phyloP scores from a whole-genome alignment of 2,329 filamentous ascomycete species.

The Hymenoscyphus salicellus region DNA sequence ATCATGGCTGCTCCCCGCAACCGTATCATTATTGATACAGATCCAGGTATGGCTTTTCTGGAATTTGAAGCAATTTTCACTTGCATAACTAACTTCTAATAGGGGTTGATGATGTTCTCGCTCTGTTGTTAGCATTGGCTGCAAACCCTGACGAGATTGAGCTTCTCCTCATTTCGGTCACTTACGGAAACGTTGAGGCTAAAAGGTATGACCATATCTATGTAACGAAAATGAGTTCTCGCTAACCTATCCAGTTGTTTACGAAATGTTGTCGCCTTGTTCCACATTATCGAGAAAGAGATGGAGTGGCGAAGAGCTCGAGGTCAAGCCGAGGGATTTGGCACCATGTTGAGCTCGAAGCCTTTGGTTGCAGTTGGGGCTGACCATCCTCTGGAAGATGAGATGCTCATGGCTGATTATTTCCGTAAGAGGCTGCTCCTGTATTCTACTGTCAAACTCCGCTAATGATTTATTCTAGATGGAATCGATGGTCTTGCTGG shows the following conservation, averaged over 20 bases:
- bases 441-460: not conserved
- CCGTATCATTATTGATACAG: constrained; percentile 92
- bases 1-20: constrained; percentile 61
- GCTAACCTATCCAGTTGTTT: constrained; percentile 59
- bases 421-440: constrained; percentile 64
- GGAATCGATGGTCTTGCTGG: constrained; percentile 74
- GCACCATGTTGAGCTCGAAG: constrained; percentile 66
- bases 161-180: constrained; percentile 79
- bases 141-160: constrained; percentile 81
- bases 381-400: constrained; percentile 79
- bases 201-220: constrained; percentile 55
- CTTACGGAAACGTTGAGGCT: constrained; percentile 90
- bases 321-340: constrained; percentile 68
- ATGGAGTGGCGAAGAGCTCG: constrained; percentile 73
- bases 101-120: constrained; percentile 89
- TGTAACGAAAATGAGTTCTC: not conserved
- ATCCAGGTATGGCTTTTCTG: constrained; percentile 60
- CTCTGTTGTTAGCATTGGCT: constrained; percentile 81
- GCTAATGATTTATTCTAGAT: constrained; percentile 47
- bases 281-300: constrained; percentile 89
- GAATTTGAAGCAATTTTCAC: not conserved
- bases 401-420: constrained; percentile 75
- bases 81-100: constrained; percentile 13
- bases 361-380: constrained; percentile 85
- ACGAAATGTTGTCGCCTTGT: constrained; percentile 83